phyloP scores from a whole-genome alignment of 768 basidiomycete species.

The Coprinopsis marcescibilis region DNA sequence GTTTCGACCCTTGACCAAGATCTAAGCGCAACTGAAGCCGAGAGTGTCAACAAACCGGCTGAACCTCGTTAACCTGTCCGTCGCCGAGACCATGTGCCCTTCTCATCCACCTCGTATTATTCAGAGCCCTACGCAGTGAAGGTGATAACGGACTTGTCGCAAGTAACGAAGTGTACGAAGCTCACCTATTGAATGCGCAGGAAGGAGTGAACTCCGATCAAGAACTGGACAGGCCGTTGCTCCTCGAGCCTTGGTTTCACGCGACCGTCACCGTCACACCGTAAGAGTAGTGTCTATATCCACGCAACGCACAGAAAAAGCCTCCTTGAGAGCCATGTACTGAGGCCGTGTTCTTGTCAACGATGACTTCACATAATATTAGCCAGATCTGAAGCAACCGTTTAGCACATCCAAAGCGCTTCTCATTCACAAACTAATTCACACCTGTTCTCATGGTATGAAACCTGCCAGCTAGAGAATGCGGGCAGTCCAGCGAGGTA shows the following conservation, averaged over 20 bases:
- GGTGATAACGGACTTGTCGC: not conserved
- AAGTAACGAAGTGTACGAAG: no score
- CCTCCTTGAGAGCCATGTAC: no score
- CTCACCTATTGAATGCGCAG: no score
- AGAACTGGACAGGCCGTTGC: no score
- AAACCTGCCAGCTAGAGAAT: not conserved
- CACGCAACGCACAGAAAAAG: not conserved
- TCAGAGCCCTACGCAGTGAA: not conserved
- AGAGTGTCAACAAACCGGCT: not conserved
- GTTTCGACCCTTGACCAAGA: no score
- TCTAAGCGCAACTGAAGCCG: not conserved
- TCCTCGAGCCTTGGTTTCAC: no score
- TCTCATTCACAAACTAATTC: not conserved
- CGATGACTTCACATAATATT: no score
- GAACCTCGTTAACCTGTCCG: conserved; percentile 6
- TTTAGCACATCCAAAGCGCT: no score
- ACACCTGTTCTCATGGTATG: not conserved
- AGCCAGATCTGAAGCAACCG: no score
- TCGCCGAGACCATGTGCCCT: conserved; percentile 1
- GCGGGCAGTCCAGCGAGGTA: not conserved
- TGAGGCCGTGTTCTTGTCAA: no score
- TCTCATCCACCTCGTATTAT: not conserved
- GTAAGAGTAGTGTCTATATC: not conserved
- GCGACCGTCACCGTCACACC: not conserved
- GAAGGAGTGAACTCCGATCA: no score